phyloP scores from a whole-genome alignment of 768 basidiomycete species.

The Cyclocybe cylindracea region DNA sequence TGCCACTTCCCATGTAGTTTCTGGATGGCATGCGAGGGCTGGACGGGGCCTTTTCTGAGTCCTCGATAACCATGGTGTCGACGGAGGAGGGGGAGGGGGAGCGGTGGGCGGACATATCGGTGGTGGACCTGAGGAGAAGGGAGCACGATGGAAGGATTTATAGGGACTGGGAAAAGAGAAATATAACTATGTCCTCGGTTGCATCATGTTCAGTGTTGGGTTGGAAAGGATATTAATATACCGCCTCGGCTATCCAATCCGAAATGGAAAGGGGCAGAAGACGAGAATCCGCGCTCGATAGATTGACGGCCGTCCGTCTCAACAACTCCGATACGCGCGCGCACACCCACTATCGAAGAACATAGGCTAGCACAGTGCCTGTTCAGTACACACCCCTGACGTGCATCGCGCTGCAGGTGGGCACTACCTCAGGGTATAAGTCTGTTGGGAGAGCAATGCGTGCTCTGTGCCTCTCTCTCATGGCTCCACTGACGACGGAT shows the following conservation, averaged over 20 bases:
- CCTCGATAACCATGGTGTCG: background rate
- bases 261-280: conserved; percentile 14
- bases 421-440: no score
- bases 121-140: background rate
- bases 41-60: conserved; percentile 12
- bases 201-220: conserved; percentile 8
- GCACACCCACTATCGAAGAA: background rate
- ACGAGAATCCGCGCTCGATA: no score
- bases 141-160: conserved; percentile 8
- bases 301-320: no score
- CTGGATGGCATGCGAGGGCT: conserved; percentile 7
- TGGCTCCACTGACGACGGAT: no score
- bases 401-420: no score
- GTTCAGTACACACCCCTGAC: no score
- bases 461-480: no score
- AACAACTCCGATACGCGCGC: conserved; percentile 2
- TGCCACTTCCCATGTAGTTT: conserved; percentile 47
- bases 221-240: conserved; percentile 20
- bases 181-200: conserved; percentile 7
- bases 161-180: conserved; percentile 9
- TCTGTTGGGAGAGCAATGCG: no score
- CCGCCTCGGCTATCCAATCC: conserved; percentile 9
- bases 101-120: background rate
- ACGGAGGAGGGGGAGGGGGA: background rate
- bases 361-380: no score